Evolutionary conservation across 176 grass and related monocot genomes (phyloP).

Genomic region (Cymbopogon citratus): DNA sequence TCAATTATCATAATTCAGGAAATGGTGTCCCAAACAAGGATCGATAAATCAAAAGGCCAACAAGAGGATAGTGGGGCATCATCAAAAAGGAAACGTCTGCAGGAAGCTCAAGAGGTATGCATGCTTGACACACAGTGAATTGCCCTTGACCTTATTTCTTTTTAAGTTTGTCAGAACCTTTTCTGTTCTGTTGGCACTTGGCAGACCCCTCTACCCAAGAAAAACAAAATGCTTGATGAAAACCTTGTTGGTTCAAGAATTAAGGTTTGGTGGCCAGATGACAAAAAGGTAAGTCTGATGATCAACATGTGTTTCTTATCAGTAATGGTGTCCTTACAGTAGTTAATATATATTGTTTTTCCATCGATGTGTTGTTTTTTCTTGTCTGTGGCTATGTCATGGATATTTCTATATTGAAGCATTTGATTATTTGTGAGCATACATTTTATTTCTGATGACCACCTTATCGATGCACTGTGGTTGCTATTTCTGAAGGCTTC

Average conservation of each 20-base stretch:
- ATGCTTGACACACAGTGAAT: constrained; percentile 2
- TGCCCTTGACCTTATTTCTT: constrained; percentile 13
- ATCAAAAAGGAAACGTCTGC: constrained; percentile 53
- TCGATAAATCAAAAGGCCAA: constrained; percentile 46
- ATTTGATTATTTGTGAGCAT: background rate
- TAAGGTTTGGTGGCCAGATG: constrained; percentile 91
- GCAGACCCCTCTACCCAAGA: constrained; percentile 45
- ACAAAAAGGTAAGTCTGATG: constrained; percentile 60
- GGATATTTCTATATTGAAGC: background rate
- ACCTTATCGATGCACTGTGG: background rate
- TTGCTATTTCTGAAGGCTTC: background rate
- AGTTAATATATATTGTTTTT: background rate
- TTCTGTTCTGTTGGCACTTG: constrained; percentile 24
- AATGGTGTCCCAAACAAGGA: constrained; percentile 35
- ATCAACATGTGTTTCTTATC: background rate
- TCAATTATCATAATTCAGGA: constrained; percentile 43
- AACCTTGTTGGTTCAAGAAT: constrained; percentile 65
- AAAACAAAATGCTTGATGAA: constrained; percentile 37
- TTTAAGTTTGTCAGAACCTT: constrained; percentile 4
- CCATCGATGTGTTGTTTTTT: background rate
- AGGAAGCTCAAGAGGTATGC: constrained; percentile 48
- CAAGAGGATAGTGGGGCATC: constrained; percentile 33
- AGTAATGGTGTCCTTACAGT: constrained; percentile 11
- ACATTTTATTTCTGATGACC: background rate
- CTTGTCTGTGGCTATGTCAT: background rate